phyloP scores from a whole-genome alignment of 2,329 filamentous ascomycete genomes.

The Phialophora macrospora region DNA sequence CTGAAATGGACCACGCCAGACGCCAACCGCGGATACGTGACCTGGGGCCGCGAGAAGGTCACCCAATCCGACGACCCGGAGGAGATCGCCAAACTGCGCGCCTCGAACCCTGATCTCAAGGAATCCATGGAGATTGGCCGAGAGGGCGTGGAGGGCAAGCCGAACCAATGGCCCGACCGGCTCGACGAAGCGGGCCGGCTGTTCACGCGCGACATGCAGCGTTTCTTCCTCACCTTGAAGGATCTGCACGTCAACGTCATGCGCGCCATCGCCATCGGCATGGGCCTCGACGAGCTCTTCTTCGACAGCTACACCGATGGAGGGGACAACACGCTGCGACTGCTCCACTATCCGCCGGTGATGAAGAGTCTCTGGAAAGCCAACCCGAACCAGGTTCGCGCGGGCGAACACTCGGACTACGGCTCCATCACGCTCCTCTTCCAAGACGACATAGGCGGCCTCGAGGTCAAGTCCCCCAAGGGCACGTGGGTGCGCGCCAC shows the following conservation, averaged over 20 bases:
- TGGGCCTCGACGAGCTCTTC: constrained; percentile 71
- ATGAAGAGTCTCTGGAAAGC: constrained; percentile 66
- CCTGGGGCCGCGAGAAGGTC: constrained; percentile 73
- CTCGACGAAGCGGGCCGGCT: constrained; percentile 56
- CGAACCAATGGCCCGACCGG: constrained; percentile 77
- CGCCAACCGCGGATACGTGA: constrained; percentile 75
- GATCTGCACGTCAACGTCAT: constrained; percentile 76
- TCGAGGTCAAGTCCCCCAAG: constrained; percentile 70
- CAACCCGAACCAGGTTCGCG: constrained; percentile 72
- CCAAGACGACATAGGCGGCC: constrained; percentile 61
- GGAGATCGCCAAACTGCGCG: constrained; percentile 65
- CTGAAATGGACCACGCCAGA: constrained; percentile 73
- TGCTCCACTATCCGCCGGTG: constrained; percentile 78
- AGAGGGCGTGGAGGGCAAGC: constrained; percentile 63
- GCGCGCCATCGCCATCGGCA: constrained; percentile 80
- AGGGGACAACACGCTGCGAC: constrained; percentile 71
- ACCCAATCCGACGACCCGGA: constrained; percentile 59
- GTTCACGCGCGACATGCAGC: constrained; percentile 74
- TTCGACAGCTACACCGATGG: constrained; percentile 76
- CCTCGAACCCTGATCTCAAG: constrained; percentile 58
- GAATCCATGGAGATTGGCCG: constrained; percentile 67
- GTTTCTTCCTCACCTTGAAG: constrained; percentile 77
- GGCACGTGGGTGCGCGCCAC: constrained; percentile 81
- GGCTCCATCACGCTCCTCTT: constrained; percentile 59
- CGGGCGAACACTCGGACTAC: constrained; percentile 74